phyloP scores from a whole-genome alignment of 805 yeast genomes.

The Ascoidea rubescens region DNA sequence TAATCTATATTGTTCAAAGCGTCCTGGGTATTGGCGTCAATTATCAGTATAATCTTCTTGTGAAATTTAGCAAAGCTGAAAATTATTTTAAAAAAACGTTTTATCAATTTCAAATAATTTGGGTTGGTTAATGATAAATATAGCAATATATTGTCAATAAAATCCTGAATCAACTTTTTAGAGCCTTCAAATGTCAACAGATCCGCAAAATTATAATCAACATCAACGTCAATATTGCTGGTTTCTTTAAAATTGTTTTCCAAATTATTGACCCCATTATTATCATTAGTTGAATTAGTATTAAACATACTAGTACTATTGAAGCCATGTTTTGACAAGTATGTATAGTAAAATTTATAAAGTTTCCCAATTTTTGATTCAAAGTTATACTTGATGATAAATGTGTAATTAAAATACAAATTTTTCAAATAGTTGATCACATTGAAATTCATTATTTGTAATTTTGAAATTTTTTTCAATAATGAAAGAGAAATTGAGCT shows the following conservation, averaged over 20 bases:
- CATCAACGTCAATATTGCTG: neutral
- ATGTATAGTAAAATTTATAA: no score
- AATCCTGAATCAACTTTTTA: conserved; percentile 4
- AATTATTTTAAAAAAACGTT: no score
- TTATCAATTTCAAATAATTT: no score
- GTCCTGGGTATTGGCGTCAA: neutral
- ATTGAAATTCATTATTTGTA: conserved; percentile 3
- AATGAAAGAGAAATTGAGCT: neutral
- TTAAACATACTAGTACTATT: no score
- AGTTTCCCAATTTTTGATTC: neutral
- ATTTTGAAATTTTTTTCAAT: neutral
- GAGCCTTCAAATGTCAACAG: conserved; percentile 1
- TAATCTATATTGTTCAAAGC: no score
- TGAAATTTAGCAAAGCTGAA: neutral
- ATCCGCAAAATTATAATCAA: neutral
- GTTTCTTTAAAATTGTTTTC: neutral
- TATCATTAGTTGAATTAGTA: neutral
- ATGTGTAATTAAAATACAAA: neutral
- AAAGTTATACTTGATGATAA: neutral
- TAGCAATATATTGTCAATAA: conserved; percentile 5
- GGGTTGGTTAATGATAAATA: conserved; percentile 1
- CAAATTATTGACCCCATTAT: neutral
- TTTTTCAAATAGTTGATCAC: neutral
- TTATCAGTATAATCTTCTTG: no score
- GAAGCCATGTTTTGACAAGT: no score